A percentile compares a stretch with the other conserved stretches of the same genome.
Evolutionary conservation across 192 early-diverging fungal genomes (phyloP).

Genomic region (Nowakowskiella sp.): DNA sequence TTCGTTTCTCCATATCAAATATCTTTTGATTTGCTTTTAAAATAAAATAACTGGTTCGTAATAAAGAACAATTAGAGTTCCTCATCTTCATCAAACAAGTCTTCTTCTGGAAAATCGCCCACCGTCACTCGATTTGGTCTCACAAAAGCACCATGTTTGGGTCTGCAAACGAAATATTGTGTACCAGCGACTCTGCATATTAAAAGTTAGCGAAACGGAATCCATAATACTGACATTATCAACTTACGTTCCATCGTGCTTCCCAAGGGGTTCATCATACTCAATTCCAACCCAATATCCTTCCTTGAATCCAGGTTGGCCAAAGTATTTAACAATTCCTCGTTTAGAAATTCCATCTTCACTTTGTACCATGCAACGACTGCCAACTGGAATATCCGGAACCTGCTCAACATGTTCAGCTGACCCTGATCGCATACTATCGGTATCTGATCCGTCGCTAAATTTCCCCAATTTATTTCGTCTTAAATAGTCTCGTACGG

Average conservation of each 20-base stretch:
- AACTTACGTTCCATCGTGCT: constrained; percentile 75
- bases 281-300: constrained; percentile 92
- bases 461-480: constrained; percentile 85
- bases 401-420: constrained; percentile 52
- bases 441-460: constrained; percentile 44
- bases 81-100: constrained; percentile 58
- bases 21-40: no score
- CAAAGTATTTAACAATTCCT: constrained; percentile 40
- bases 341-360: constrained; percentile 44
- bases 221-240: background rate
- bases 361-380: constrained; percentile 72
- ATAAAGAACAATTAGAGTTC: no score
- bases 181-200: constrained; percentile 54
- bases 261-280: constrained; percentile 94
- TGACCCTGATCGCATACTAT: constrained; percentile 26
- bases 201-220: background rate
- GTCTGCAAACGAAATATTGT: constrained; percentile 66
- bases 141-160: constrained; percentile 80
- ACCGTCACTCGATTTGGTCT: constrained; percentile 80
- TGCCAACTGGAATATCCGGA: constrained; percentile 58
- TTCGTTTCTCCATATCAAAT: no score
- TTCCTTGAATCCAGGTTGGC: constrained; percentile 62
- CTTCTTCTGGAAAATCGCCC: constrained; percentile 92
- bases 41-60: no score
- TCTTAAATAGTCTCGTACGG: constrained; percentile 82